phyloP scores from a whole-genome alignment of 495 filamentous ascomycete species.

The Penicillium paxilli region DNA sequence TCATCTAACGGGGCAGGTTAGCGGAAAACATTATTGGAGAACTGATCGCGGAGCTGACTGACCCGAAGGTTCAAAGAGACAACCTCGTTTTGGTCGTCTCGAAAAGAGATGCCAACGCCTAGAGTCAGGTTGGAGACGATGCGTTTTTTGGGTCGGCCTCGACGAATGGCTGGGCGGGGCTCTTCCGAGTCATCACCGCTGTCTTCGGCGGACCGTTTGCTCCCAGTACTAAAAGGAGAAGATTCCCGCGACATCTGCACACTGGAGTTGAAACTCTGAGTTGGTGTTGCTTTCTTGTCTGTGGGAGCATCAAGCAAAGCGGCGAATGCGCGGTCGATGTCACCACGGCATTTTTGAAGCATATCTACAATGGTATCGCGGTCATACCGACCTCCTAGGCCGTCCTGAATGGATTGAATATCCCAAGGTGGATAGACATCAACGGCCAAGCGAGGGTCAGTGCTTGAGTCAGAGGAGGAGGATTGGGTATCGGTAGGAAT shows the following conservation, averaged over 20 bases:
- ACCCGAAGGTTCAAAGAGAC: constrained; percentile 47
- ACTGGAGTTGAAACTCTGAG: constrained; percentile 35
- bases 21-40: not conserved
- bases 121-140: constrained; percentile 44
- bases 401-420: constrained; percentile 56
- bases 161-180: constrained; percentile 30
- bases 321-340: constrained; percentile 59
- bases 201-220: constrained; percentile 51
- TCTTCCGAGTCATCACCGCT: constrained; percentile 43
- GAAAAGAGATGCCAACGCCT: constrained; percentile 46
- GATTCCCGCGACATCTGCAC: constrained; percentile 44
- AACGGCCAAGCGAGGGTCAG: constrained; percentile 36
- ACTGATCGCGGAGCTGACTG: constrained; percentile 4
- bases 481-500: not conserved
- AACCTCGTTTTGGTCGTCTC: constrained; percentile 46
- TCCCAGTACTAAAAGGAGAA: constrained; percentile 47
- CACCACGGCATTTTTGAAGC: constrained; percentile 59
- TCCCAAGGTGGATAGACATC: constrained; percentile 56
- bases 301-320: constrained; percentile 46
- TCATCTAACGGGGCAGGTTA: constrained; percentile 12
- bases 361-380: constrained; percentile 55
- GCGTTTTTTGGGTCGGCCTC: constrained; percentile 34
- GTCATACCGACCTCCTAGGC: constrained; percentile 56
- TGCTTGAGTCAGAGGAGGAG: not conserved
- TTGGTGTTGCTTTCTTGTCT: constrained; percentile 24